Evolutionary conservation across 2,329 filamentous ascomycete genomes (phyloP).

Genomic region (Penicillium rolfsii): DNA sequence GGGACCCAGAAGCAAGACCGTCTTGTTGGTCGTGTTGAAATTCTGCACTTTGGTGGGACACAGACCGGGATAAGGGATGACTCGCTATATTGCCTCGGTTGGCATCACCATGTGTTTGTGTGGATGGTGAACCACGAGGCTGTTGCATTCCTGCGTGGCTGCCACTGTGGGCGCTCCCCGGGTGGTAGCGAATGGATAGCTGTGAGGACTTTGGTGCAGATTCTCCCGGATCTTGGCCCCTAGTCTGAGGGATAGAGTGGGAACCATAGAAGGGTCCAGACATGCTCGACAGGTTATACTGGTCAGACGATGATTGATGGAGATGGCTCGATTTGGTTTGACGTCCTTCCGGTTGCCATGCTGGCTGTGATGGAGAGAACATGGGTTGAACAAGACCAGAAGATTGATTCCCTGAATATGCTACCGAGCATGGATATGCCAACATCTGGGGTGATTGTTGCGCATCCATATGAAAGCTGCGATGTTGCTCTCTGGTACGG

Average conservation of each 20-base stretch:
- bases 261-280: constrained; percentile 14
- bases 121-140: background rate
- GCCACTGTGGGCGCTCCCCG: background rate
- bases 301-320: background rate
- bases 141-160: constrained; percentile 3
- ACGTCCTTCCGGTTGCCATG: constrained; percentile 22
- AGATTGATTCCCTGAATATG: background rate
- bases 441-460: background rate
- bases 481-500: background rate
- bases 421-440: background rate
- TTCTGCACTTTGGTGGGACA: constrained; percentile 14
- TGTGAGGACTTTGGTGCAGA: constrained; percentile 7
- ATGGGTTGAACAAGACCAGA: background rate
- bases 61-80: constrained; percentile 12
- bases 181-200: constrained; percentile 4
- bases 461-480: background rate
- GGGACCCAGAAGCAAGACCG: background rate
- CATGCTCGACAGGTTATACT: constrained; percentile 3
- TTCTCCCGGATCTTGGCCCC: constrained; percentile 7
- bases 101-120: background rate
- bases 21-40: constrained; percentile 6
- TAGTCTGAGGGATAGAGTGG: constrained; percentile 9
- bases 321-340: background rate
- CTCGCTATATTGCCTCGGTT: background rate
- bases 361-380: constrained; percentile 11